Percentiles rank a stretch among this genome's conserved stretches.
Evolutionary conservation across 2,329 filamentous ascomycete genomes (phyloP).

Genomic region (Leptographium flavum): DNA sequence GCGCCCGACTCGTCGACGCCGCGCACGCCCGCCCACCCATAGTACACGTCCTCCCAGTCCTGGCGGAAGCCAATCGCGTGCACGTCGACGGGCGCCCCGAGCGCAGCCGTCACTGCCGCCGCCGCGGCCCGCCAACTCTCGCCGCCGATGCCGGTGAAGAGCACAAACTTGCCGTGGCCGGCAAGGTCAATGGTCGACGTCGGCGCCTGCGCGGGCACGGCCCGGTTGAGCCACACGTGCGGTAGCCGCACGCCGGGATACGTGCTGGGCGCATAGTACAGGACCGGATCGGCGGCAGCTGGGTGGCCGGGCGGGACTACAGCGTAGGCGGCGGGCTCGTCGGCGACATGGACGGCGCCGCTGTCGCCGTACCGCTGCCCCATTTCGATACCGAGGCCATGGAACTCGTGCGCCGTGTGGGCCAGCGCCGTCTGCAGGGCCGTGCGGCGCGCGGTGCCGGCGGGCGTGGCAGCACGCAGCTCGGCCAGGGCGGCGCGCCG

Average conservation of each 20-base stretch:
- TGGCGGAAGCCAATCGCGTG: constrained; percentile 41
- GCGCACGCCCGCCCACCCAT: constrained; percentile 39
- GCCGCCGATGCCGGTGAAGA: constrained; percentile 42
- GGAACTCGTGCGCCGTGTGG: constrained; percentile 32
- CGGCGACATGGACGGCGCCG: constrained; percentile 26
- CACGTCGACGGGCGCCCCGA: constrained; percentile 31
- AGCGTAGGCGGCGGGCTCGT: constrained; percentile 20
- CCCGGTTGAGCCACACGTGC: constrained; percentile 46
- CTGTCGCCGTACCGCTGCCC: constrained; percentile 39
- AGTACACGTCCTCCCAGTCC: constrained; percentile 48
- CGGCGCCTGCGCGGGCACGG: constrained; percentile 23
- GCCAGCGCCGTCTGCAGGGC: constrained; percentile 27
- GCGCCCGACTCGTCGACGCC: constrained; percentile 43
- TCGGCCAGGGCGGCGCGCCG: constrained; percentile 25
- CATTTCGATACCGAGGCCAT: constrained; percentile 44
- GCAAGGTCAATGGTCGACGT: constrained; percentile 46
- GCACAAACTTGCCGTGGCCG: constrained; percentile 35
- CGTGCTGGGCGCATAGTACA: constrained; percentile 31
- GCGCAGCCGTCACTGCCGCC: constrained; percentile 17
- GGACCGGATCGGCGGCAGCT: constrained; percentile 21
- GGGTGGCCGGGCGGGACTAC: constrained; percentile 8
- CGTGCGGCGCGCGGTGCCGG: constrained; percentile 23
- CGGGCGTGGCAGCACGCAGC: constrained; percentile 21
- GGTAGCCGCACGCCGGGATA: constrained; percentile 46
- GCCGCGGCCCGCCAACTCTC: constrained; percentile 38